These are phyloP conservation scores for Alloteropsis angusta DNA, from an alignment of 202 grass and related monocot species.

Conservation along the genomic window DNA sequence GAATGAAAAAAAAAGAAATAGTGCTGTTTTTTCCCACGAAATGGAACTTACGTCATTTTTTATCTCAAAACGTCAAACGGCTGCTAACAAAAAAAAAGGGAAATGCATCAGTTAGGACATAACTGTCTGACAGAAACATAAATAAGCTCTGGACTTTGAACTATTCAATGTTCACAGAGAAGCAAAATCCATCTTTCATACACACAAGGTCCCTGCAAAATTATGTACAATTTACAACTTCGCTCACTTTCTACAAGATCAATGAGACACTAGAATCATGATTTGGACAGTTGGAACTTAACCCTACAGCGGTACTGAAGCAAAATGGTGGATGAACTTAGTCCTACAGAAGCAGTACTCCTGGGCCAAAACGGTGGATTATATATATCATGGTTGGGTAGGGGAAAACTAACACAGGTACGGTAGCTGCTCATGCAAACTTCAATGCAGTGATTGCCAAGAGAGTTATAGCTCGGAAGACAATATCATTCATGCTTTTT, in stretches of 20 bases:
- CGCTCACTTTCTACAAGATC: conserved; percentile 23
- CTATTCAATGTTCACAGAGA: not conserved
- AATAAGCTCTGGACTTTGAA: not conserved
- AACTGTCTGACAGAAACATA: not conserved
- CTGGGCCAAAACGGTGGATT: conserved; percentile 24
- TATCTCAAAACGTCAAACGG: not conserved
- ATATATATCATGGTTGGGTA: conserved; percentile 4
- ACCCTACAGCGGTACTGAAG: conserved; percentile 18
- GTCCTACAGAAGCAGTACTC: conserved; percentile 25
- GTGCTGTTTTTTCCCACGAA: not conserved
- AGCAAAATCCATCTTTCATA: conserved; percentile 14
- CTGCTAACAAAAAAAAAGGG: not conserved
- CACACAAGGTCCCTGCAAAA: conserved; percentile 27
- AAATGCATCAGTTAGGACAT: not conserved
- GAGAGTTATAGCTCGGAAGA: conserved; percentile 52
- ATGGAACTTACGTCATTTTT: not conserved
- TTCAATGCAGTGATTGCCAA: conserved; percentile 60
- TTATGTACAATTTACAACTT: conserved; percentile 38
- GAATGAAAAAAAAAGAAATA: not conserved
- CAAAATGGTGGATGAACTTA: conserved; percentile 1
- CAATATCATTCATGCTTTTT: conserved; percentile 47
- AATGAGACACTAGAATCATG: not conserved
- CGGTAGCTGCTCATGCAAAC: conserved; percentile 33
- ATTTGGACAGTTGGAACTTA: conserved; percentile 12
- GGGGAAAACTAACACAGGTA: not conserved